Percentiles rank a stretch among this genome's conserved stretches.
Conservation (phyloP, 257 asterid species). For the Solanum okadae region DNA sequence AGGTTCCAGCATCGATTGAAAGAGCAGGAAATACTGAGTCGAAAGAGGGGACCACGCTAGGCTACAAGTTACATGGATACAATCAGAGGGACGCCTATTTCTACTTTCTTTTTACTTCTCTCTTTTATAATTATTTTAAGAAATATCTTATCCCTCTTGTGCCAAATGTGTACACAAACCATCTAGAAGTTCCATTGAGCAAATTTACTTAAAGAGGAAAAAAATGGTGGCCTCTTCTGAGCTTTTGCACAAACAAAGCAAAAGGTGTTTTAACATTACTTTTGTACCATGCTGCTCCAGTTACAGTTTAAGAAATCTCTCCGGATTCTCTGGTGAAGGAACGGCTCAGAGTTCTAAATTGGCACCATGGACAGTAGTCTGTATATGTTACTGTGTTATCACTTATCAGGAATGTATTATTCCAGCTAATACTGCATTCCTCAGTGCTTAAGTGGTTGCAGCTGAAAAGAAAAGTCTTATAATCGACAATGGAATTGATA, state of each 20-base stretch:
- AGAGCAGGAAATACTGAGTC: slow-evolving; percentile 89
- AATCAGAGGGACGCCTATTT: neutral
- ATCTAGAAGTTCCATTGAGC: neutral
- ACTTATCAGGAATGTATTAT: neutral
- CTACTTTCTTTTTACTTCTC: neutral
- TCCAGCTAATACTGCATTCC: neutral
- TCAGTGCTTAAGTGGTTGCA: neutral
- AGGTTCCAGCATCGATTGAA: slow-evolving; percentile 92
- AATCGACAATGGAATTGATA: neutral
- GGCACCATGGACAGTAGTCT: neutral
- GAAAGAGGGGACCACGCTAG: slow-evolving; percentile 72
- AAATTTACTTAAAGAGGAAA: neutral
- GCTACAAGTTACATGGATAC: neutral
- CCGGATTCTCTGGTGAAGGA: neutral
- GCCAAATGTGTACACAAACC: neutral
- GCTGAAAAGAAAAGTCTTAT: neutral
- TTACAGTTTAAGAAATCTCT: neutral
- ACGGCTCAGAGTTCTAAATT: neutral
- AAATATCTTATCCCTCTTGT: neutral
- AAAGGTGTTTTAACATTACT: neutral
- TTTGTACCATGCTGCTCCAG: neutral
- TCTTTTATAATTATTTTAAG: neutral
- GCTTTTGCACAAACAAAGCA: neutral
- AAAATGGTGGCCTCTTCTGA: neutral
- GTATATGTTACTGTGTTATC: neutral